Evolutionary conservation across 306 rosid genomes (phyloP).

Genomic region (Begonia peltatifolia): DNA sequence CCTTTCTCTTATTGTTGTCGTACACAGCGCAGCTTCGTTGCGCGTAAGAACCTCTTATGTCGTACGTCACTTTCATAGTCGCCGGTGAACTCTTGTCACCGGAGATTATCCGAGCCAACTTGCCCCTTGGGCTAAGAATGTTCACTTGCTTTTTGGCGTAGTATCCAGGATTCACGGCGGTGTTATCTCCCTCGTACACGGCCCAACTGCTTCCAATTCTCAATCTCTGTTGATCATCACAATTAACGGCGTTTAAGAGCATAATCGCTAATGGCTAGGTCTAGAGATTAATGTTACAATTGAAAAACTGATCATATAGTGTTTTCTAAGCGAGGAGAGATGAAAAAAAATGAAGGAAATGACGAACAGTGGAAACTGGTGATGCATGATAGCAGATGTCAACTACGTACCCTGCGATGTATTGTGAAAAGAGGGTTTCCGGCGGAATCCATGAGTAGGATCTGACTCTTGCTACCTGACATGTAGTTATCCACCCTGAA

Average conservation of each 20-base stretch:
- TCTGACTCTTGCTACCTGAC: slow-evolving; percentile 24
- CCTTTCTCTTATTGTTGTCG: slow-evolving; percentile 31
- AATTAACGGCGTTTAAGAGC: neutral
- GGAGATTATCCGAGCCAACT: slow-evolving; percentile 27
- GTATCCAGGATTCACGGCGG: slow-evolving; percentile 21
- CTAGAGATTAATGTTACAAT: too few species aligned
- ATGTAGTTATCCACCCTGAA: slow-evolving; percentile 61
- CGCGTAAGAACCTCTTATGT: slow-evolving; percentile 51
- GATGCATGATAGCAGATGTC: neutral
- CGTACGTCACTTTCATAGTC: slow-evolving; percentile 14
- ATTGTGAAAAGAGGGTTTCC: slow-evolving; percentile 62
- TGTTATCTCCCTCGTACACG: slow-evolving; percentile 46
- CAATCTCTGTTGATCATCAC: slow-evolving; percentile 23
- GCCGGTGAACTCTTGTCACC: neutral
- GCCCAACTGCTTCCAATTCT: slow-evolving; percentile 52
- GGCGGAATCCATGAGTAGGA: slow-evolving; percentile 69
- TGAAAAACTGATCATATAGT: too few species aligned
- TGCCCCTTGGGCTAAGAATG: slow-evolving; percentile 26
- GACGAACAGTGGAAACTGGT: neutral
- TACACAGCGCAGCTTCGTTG: slow-evolving; percentile 40
- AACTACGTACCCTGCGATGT: slow-evolving; percentile 37
- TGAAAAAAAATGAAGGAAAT: neutral
- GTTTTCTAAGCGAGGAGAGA: too few species aligned
- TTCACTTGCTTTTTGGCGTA: slow-evolving; percentile 26
- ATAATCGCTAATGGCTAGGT: too few species aligned